Evolutionary conservation across 2,329 filamentous ascomycete genomes (phyloP), one percentile per base, ranked within the genome.

Genomic region (Aspergillus ustus): DNA sequence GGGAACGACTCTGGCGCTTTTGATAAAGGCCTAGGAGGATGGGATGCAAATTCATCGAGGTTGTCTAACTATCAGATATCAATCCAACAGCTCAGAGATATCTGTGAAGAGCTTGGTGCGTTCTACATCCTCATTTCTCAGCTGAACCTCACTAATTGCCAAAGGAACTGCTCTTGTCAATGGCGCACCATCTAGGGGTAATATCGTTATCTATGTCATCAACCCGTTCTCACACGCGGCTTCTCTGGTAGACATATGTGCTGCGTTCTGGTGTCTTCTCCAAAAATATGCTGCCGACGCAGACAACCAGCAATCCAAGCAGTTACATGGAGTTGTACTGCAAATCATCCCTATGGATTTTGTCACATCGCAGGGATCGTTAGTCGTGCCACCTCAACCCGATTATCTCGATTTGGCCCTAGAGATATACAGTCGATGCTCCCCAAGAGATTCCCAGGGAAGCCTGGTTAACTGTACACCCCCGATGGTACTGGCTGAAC

Each of bases 361-460:
- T 60, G 72, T 89, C 20, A 81, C 81, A 37, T 83, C 81, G 0
- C 75, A 78, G n/a, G 80, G 84, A 17, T 78, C 78, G 2, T 75
- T 87, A 44, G 80, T 85, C 19, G 77, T 86, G 7, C 80, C 82
- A 22, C 77, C 82, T 13, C 79, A 82, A 34, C 70, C 71, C 22
- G 80, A 81, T 13, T 83, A 84, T 67, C 66, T 80, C 28, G 79
- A 75, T 20, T 72, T 88, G 49, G 85, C 84, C 11, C 75, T 85
- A 31, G 84, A 87, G 67, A 80, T 87, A 2, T 88, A 87, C 68
- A 82, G 84, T 64, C 82, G 85, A 45, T 85, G 85, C 65, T 83
- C 84, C 4, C 82, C 83, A 3, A 80, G 78, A 50, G 70, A 72
- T 57, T 40, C 63, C 11, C 65, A 69, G 34, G 57, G 67, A 6